Conservation (phyloP, 179 eudicot genomes). For the Corrigiola litoralis region DNA sequence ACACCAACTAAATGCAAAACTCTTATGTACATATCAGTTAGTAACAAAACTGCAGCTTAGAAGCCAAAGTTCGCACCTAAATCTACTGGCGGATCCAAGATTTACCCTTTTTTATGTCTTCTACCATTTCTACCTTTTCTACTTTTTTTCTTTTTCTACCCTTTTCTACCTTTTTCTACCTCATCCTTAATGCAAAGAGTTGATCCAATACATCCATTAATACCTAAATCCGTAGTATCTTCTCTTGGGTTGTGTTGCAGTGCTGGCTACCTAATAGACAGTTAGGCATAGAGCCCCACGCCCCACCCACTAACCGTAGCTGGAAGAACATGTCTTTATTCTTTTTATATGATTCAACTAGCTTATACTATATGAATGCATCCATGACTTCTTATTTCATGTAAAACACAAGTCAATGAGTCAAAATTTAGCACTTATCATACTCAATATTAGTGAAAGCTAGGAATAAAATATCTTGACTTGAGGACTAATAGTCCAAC, state of each 20-base stretch:
- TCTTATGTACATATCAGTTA: no score
- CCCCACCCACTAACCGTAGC: neutral
- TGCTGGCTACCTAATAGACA: no score
- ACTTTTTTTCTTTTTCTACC: no score
- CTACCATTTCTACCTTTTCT: no score
- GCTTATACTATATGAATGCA: neutral
- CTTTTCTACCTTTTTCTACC: no score
- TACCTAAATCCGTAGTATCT: neutral
- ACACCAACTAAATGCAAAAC: no score
- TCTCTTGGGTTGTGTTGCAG: neutral
- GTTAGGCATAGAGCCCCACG: neutral
- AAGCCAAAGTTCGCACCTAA: no score
- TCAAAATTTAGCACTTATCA: slow-evolving; percentile 9
- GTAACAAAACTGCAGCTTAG: no score
- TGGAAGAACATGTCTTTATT: slow-evolving; percentile 3
- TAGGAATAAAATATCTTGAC: neutral
- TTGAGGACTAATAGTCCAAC: neutral
- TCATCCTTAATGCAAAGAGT: no score
- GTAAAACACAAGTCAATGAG: slow-evolving; percentile 8
- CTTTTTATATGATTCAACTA: neutral
- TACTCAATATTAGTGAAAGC: neutral
- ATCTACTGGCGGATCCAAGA: no score
- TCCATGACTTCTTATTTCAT: neutral
- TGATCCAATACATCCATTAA: slow-evolving; percentile 5
- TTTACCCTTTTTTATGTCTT: no score